Evolutionary conservation across 345 rosid species (phyloP).

Genomic region (Laguncularia racemosa): DNA sequence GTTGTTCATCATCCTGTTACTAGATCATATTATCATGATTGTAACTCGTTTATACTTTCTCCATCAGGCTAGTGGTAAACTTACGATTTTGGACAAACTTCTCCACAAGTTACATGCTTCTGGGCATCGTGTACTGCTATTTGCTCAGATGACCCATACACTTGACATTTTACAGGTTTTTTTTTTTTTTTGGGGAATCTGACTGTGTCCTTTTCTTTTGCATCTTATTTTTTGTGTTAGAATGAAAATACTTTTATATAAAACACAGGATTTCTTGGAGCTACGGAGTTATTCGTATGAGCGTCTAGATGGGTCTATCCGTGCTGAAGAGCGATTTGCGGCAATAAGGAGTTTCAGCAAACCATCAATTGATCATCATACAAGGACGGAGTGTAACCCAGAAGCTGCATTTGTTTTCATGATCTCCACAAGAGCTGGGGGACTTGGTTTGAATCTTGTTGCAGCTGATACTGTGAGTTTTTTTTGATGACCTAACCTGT

Average conservation of each 20-base stretch:
- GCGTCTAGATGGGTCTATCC: conserved; percentile 94
- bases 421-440: conserved; percentile 96
- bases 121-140: conserved; percentile 82
- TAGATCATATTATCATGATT: not conserved
- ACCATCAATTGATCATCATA: conserved; percentile 21
- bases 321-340: conserved; percentile 93
- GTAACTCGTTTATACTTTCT: conserved; percentile 2
- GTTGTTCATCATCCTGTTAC: no score
- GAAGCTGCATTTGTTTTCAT: conserved; percentile 66
- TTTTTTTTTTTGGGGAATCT: not conserved
- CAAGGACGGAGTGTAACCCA: conserved; percentile 26
- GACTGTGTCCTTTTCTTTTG: conserved; percentile 6
- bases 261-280: conserved; percentile 73
- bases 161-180: conserved; percentile 86
- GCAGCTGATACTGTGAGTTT: conserved; percentile 84
- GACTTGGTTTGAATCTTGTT: conserved; percentile 90
- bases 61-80: conserved; percentile 80
- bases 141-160: conserved; percentile 89
- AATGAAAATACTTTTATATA: conserved; percentile 6
- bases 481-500: not conserved
- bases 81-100: conserved; percentile 62
- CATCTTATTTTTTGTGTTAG: not conserved
- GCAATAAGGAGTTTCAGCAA: conserved; percentile 74
- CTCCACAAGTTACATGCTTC: conserved; percentile 51
- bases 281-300: conserved; percentile 72